A percentile compares a stretch with the other conserved stretches of the same genome.
Evolutionary conservation across 495 filamentous ascomycete species (phyloP).

Genomic region (Neurospora sp.): DNA sequence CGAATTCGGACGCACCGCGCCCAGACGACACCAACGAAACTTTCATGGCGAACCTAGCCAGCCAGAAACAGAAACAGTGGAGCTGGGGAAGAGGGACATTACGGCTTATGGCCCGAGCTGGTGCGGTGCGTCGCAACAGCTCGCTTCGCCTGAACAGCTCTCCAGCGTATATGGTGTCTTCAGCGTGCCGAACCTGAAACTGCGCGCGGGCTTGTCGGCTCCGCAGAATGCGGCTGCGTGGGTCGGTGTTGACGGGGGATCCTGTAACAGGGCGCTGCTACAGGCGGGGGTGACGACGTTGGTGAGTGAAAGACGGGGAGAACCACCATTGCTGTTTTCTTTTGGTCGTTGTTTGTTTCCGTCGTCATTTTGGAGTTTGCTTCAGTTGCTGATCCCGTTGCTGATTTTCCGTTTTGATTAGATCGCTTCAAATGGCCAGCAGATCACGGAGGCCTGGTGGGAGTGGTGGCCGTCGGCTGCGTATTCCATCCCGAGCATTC

Average conservation of each 20-base stretch:
- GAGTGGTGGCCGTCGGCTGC: conserved; percentile 52
- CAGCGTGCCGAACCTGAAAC: conserved; percentile 13
- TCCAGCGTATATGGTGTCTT: conserved; percentile 16
- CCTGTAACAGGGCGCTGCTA: conserved; percentile 14
- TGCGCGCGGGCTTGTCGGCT: conserved; percentile 8
- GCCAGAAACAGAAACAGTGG: neutral
- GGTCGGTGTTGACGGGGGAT: conserved; percentile 24
- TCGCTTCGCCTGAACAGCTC: conserved; percentile 7
- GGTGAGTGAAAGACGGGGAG: conserved; percentile 3
- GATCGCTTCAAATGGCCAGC: conserved; percentile 20
- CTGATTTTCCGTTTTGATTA: neutral
- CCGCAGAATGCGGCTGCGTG: conserved; percentile 21
- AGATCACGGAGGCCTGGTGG: conserved; percentile 43
- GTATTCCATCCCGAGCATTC: conserved; percentile 37
- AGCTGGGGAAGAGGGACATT: conserved; percentile 2
- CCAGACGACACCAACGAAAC: conserved; percentile 9
- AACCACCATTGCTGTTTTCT: no score
- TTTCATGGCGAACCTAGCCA: neutral
- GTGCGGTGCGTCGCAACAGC: conserved; percentile 22
- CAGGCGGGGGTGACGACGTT: conserved; percentile 23
- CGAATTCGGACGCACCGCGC: conserved; percentile 10
- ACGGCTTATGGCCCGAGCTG: conserved; percentile 22
- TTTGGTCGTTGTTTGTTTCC: neutral
- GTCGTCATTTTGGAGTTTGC: neutral
- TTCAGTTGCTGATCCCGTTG: neutral